A percentile compares a stretch with the other conserved stretches of the same genome.
Evolutionary conservation across 768 basidiomycete genomes (phyloP).

Genomic region (Pleurotus salmoneostramineus): DNA sequence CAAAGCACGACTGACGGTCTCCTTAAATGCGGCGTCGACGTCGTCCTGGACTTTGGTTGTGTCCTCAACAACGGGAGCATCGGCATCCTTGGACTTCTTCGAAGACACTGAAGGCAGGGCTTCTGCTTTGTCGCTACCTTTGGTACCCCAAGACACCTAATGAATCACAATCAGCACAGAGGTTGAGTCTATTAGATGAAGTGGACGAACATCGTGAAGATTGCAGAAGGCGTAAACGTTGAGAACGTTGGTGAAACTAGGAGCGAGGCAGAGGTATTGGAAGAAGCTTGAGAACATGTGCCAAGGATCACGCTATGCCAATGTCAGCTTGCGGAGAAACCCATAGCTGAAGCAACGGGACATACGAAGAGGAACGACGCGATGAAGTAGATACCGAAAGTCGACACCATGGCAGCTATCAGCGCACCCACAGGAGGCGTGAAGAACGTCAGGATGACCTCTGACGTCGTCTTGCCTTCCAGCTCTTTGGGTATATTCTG

Average conservation of each 20-base stretch:
- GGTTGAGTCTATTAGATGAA: background rate
- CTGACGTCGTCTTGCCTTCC: conserved; percentile 37
- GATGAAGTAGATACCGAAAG: conserved; percentile 85
- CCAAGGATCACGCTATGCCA: conserved; percentile 85
- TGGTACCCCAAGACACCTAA: conserved; percentile 91
- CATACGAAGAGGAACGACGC: conserved; percentile 85
- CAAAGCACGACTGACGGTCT: conserved; percentile 74
- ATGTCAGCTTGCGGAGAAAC: background rate
- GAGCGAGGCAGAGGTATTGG: conserved; percentile 87
- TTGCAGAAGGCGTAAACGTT: conserved; percentile 99
- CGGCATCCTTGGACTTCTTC: conserved; percentile 57
- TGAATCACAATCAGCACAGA: background rate
- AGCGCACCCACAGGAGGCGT: conserved; percentile 74
- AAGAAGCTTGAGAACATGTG: conserved; percentile 95
- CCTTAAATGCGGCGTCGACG: conserved; percentile 78
- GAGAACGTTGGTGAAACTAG: conserved; percentile 91
- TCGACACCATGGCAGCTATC: conserved; percentile 84
- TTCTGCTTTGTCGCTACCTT: conserved; percentile 92
- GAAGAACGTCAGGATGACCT: conserved; percentile 63
- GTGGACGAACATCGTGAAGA: conserved; percentile 70
- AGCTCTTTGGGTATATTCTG: conserved; percentile 54
- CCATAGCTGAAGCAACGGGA: conserved; percentile 7
- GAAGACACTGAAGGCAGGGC: conserved; percentile 66
- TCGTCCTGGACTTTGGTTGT: conserved; percentile 70
- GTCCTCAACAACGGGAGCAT: conserved; percentile 70